Conservation (phyloP, 352 stramenopile genomes). For the Phytophthora sojae region DNA sequence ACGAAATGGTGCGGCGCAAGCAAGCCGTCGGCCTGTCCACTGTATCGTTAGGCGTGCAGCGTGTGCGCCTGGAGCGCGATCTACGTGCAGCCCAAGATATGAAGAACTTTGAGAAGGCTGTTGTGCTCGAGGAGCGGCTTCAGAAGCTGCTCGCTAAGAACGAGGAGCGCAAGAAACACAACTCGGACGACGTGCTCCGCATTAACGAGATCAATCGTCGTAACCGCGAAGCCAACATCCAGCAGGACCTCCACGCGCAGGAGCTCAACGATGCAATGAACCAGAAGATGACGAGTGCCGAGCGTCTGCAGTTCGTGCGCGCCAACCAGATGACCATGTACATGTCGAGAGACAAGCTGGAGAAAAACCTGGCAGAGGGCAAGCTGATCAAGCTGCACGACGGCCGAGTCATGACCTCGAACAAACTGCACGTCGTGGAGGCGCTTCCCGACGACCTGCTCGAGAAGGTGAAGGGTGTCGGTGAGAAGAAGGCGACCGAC, state of each 20-base stretch:
- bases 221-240: slow-evolving; percentile 84
- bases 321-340: slow-evolving; percentile 89
- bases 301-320: slow-evolving; percentile 85
- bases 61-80: slow-evolving; percentile 83
- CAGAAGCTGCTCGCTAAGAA: slow-evolving; percentile 73
- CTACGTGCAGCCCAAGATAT: slow-evolving; percentile 81
- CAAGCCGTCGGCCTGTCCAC: slow-evolving; percentile 64
- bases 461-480: slow-evolving; percentile 56
- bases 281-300: slow-evolving; percentile 84
- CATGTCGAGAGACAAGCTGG: slow-evolving; percentile 81
- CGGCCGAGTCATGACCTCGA: slow-evolving; percentile 85
- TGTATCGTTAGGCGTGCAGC: slow-evolving; percentile 79
- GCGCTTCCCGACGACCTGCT: slow-evolving; percentile 80
- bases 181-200: slow-evolving; percentile 82
- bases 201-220: slow-evolving; percentile 90
- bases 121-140: slow-evolving; percentile 73
- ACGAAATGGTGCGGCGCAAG: slow-evolving; percentile 82
- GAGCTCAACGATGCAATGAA: slow-evolving; percentile 77
- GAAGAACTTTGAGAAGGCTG: slow-evolving; percentile 89
- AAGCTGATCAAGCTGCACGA: slow-evolving; percentile 76
- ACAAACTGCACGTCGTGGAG: slow-evolving; percentile 87
- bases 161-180: slow-evolving; percentile 73
- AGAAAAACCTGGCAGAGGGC: slow-evolving; percentile 82
- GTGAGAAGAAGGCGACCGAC: slow-evolving; percentile 35
- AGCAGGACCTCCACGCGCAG: slow-evolving; percentile 82